phyloP scores from a whole-genome alignment of 1,284 basidiomycete genomes.

The Golubevia sp. region DNA sequence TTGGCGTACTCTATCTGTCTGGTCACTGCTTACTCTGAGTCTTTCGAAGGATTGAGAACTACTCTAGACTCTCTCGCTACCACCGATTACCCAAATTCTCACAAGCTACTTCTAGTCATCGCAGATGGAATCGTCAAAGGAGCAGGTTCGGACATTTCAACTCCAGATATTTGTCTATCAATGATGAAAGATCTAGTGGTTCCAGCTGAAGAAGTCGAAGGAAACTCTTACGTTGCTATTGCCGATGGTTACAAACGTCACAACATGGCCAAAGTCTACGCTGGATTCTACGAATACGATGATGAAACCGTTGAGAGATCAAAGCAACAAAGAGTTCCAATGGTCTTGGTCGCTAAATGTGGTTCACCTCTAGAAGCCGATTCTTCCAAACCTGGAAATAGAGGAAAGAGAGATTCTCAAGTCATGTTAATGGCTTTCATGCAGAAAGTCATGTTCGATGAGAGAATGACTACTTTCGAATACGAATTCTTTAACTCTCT shows the following conservation, averaged over 20 bases:
- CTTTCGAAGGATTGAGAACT: constrained; percentile 57
- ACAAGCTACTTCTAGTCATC: constrained; percentile 58
- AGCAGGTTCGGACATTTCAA: constrained; percentile 56
- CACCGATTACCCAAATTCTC: constrained; percentile 60
- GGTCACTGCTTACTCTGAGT: constrained; percentile 59
- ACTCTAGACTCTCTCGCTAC: constrained; percentile 59
- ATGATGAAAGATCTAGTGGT: constrained; percentile 61
- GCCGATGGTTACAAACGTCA: constrained; percentile 59
- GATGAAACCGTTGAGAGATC: constrained; percentile 58
- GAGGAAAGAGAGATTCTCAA: constrained; percentile 59
- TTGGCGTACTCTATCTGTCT: constrained; percentile 56
- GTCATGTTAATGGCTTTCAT: constrained; percentile 60
- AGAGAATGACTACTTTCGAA: constrained; percentile 60
- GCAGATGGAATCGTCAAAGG: constrained; percentile 60
- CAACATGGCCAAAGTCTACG: constrained; percentile 62
- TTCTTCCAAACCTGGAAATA: constrained; percentile 58
- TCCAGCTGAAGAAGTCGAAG: constrained; percentile 58
- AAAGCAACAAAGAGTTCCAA: constrained; percentile 60
- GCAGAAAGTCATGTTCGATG: constrained; percentile 62
- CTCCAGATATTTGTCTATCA: constrained; percentile 56
- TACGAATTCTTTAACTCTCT: constrained; percentile 61
- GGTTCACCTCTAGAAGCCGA: constrained; percentile 56
- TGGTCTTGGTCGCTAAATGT: constrained; percentile 59
- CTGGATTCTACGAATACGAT: constrained; percentile 61
- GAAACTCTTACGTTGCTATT: constrained; percentile 60